These are phyloP conservation scores for Lichtheimia ornata DNA, from an alignment of 371 early-diverging fungal species.

Conservation along the genomic window DNA sequence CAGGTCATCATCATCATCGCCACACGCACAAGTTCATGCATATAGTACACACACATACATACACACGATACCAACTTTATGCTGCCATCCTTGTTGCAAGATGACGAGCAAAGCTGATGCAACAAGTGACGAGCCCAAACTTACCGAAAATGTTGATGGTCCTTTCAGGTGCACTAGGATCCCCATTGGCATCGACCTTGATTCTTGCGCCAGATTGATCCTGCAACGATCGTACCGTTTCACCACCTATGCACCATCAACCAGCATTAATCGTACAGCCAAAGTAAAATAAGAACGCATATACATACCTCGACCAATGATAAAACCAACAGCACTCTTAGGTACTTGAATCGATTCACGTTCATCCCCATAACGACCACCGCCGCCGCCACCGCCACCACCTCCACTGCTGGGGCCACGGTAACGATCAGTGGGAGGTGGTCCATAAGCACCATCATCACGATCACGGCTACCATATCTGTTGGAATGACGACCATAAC, in stretches of 20 bases:
- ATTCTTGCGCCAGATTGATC: slow-evolving; percentile 83
- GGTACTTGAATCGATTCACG: slow-evolving; percentile 68
- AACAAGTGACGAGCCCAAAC: slow-evolving; percentile 10
- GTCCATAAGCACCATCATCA: slow-evolving; percentile 18
- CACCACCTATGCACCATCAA: slow-evolving; percentile 64
- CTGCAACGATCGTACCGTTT: slow-evolving; percentile 84
- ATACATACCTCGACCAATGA: slow-evolving; percentile 72
- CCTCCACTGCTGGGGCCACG: slow-evolving; percentile 24
- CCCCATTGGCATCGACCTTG: slow-evolving; percentile 64
- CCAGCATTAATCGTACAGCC: background rate
- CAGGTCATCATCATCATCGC: slow-evolving; percentile 26
- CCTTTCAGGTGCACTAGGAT: slow-evolving; percentile 37
- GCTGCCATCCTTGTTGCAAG: background rate
- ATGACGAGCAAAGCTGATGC: slow-evolving; percentile 1
- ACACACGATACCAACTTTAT: background rate
- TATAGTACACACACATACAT: slow-evolving; percentile 6
- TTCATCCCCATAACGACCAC: slow-evolving; percentile 36
- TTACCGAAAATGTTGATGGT: slow-evolving; percentile 43
- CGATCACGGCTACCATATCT: slow-evolving; percentile 10
- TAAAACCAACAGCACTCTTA: slow-evolving; percentile 72
- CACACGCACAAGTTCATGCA: slow-evolving; percentile 28
- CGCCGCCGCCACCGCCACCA: slow-evolving; percentile 28
- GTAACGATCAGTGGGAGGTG: slow-evolving; percentile 13
- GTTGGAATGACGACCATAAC: slow-evolving; percentile 8
- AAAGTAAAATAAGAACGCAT: background rate